Percentiles rank a stretch among this genome's conserved stretches.
Evolutionary conservation across 257 asterid genomes (phyloP).

Genomic region (Solanum okadae): DNA sequence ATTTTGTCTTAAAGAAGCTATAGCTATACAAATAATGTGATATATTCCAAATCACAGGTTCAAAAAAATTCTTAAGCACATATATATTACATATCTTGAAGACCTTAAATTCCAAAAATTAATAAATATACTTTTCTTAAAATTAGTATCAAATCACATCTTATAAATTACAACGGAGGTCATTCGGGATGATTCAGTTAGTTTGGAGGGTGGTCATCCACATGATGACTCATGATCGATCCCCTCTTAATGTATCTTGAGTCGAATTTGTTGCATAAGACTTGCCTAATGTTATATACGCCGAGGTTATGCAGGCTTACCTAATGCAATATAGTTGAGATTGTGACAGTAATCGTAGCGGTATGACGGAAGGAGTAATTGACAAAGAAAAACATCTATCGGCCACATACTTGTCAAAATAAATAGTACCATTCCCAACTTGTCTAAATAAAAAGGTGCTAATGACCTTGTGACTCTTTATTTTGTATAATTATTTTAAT

Average conservation of each 20-base stretch:
- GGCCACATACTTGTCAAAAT: background rate
- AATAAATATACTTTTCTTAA: background rate
- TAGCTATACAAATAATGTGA: too few relatives aligned
- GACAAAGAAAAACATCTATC: background rate
- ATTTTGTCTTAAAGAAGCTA: too few relatives aligned
- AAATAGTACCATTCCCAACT: too few relatives aligned
- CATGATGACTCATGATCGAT: accelerated
- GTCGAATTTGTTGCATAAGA: accelerated
- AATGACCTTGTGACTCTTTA: background rate
- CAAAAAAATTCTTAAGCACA: background rate
- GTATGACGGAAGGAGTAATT: background rate
- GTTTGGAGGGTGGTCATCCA: too few relatives aligned
- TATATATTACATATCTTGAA: background rate
- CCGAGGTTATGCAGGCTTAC: too few relatives aligned
- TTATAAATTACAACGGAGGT: background rate
- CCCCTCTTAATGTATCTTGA: too few relatives aligned
- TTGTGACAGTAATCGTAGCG: accelerated
- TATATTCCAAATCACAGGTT: too few relatives aligned
- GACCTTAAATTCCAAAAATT: background rate
- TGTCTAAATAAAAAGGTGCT: background rate
- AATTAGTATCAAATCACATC: background rate
- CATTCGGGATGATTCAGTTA: accelerated
- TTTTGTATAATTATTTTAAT: background rate
- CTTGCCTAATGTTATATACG: too few relatives aligned
- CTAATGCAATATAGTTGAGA: too few relatives aligned